These are phyloP conservation scores for Lipomyces sp. DNA, from an alignment of 805 yeast species.

Conservation along the genomic window DNA sequence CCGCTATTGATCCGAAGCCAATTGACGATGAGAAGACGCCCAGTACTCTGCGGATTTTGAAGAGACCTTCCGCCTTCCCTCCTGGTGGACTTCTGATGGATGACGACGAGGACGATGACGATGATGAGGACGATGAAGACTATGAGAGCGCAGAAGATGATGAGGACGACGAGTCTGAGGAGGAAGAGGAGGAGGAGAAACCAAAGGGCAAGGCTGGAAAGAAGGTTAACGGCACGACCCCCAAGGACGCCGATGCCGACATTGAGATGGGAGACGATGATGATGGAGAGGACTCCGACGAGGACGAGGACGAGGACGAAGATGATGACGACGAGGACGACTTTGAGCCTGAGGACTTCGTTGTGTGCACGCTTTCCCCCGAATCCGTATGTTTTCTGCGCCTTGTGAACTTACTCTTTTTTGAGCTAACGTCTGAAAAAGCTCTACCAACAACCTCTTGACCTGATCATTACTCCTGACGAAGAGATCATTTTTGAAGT, in stretches of 20 bases:
- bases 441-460: slow-evolving; percentile 75
- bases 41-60: slow-evolving; percentile 83
- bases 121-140: slow-evolving; percentile 36
- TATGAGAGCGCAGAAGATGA: slow-evolving; percentile 35
- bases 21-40: slow-evolving; percentile 65
- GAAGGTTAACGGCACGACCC: slow-evolving; percentile 44
- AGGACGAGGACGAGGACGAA: slow-evolving; percentile 50
- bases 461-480: slow-evolving; percentile 84
- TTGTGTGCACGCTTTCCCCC: slow-evolving; percentile 89
- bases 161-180: slow-evolving; percentile 37
- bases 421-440: background rate
- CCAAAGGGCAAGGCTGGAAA: slow-evolving; percentile 36
- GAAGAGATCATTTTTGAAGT: slow-evolving; percentile 94
- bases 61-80: slow-evolving; percentile 49
- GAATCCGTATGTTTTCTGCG: slow-evolving; percentile 46
- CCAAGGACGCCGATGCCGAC: slow-evolving; percentile 29
- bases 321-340: slow-evolving; percentile 53
- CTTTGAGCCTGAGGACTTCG: slow-evolving; percentile 76
- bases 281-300: slow-evolving; percentile 47
- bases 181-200: slow-evolving; percentile 38
- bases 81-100: slow-evolving; percentile 26
- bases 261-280: slow-evolving; percentile 37
- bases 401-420: no score
- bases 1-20: slow-evolving; percentile 85
- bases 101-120: slow-evolving; percentile 35